These are phyloP conservation scores for Penicillium pancosmium DNA, from an alignment of 495 filamentous ascomycete genomes.

Conservation along the genomic window DNA sequence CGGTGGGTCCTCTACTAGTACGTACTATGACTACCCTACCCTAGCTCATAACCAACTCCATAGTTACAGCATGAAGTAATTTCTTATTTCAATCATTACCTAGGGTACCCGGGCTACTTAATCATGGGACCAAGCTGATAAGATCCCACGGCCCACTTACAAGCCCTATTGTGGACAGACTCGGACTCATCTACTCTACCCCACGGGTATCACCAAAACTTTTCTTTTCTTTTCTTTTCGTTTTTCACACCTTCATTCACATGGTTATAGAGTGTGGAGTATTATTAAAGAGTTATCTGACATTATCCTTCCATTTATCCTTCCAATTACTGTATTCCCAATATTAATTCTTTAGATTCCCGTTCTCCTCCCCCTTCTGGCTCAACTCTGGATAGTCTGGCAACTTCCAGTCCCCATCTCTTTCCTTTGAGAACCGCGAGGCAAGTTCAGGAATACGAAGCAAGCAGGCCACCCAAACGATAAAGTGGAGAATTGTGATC, in stretches of 20 bases:
- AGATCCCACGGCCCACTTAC: not conserved
- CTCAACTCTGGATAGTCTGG: constrained; percentile 30
- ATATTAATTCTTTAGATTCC: not conserved
- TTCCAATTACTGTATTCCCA: too few relatives aligned
- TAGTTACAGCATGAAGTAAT: not conserved
- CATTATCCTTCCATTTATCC: too few relatives aligned
- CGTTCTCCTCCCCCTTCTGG: not conserved
- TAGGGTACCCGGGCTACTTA: not conserved
- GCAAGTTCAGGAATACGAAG: constrained; percentile 28
- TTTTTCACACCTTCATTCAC: too few relatives aligned
- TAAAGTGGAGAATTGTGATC: constrained; percentile 28
- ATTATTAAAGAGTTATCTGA: too few relatives aligned
- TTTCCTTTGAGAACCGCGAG: constrained; percentile 18
- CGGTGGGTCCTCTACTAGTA: constrained; percentile 1
- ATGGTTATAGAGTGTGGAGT: too few relatives aligned
- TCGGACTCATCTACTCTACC: too few relatives aligned
- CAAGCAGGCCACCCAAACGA: constrained; percentile 20
- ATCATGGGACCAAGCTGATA: not conserved
- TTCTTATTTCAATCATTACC: not conserved
- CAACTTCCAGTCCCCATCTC: constrained; percentile 29
- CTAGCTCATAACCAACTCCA: not conserved
- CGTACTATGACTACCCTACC: not conserved
- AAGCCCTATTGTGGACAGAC: too few relatives aligned
- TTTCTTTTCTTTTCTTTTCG: too few relatives aligned
- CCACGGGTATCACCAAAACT: too few relatives aligned